Evolutionary conservation across 2,329 filamentous ascomycete genomes (phyloP).

Genomic region (Elsinoe fawcettii): DNA sequence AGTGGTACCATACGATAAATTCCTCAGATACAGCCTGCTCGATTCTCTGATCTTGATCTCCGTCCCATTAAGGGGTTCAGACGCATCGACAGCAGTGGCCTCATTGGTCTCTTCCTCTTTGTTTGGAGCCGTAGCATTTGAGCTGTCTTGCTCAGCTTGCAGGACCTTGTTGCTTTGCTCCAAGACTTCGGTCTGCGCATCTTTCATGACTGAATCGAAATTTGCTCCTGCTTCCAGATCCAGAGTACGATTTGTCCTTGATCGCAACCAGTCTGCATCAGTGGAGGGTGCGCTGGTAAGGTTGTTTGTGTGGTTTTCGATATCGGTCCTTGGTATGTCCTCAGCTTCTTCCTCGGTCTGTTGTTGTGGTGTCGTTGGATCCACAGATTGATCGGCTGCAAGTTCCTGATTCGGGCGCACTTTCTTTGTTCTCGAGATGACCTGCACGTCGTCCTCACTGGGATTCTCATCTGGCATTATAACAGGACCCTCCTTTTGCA

Average conservation of each 20-base stretch:
- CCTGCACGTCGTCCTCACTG: constrained; percentile 64
- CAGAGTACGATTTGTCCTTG: constrained; percentile 75
- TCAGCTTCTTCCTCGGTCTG: background rate
- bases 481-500: background rate
- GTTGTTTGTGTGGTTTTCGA: constrained; percentile 23
- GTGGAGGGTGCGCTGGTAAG: constrained; percentile 33
- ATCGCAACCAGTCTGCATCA: constrained; percentile 87
- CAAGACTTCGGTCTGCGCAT: background rate
- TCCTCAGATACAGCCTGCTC: constrained; percentile 77
- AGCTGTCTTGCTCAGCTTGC: constrained; percentile 3
- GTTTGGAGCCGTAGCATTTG: constrained; percentile 22
- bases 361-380: constrained; percentile 4
- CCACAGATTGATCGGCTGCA: background rate
- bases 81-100: background rate
- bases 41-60: constrained; percentile 55
- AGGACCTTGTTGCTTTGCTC: background rate
- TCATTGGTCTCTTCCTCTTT: constrained; percentile 23
- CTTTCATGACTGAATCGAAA: constrained; percentile 39
- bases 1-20: constrained; percentile 71
- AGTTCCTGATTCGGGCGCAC: constrained; percentile 17
- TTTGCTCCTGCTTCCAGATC: constrained; percentile 69
- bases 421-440: constrained; percentile 42
- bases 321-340: constrained; percentile 14
- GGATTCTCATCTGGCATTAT: constrained; percentile 26
- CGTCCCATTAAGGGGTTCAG: constrained; percentile 26